Conservation (phyloP, 805 yeast species). For the Metschnikowia continentalis region DNA sequence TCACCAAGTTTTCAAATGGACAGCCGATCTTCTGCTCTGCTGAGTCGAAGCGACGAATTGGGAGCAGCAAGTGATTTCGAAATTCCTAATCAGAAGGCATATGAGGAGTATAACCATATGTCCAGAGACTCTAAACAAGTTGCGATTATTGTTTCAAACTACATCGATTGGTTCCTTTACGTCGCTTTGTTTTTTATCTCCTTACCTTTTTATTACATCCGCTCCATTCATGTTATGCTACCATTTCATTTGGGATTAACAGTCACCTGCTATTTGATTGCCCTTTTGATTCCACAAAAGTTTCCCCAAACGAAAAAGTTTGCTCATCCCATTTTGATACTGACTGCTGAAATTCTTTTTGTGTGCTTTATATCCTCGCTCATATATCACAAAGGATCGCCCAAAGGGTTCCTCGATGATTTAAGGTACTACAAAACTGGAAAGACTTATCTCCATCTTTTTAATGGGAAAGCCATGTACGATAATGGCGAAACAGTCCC, state of each 20-base stretch:
- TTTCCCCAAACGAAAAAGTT: slow-evolving; percentile 45
- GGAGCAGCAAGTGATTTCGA: neutral
- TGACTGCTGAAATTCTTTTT: slow-evolving; percentile 61
- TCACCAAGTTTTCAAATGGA: slow-evolving; percentile 1
- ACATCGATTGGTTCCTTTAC: slow-evolving; percentile 57
- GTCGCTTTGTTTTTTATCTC: slow-evolving; percentile 47
- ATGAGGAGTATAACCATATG: slow-evolving; percentile 4
- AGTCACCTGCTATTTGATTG: slow-evolving; percentile 50
- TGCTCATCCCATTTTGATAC: slow-evolving; percentile 70
- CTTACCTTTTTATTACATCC: slow-evolving; percentile 55
- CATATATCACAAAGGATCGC: slow-evolving; percentile 39
- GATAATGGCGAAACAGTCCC: slow-evolving; percentile 25
- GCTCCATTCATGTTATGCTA: slow-evolving; percentile 46
- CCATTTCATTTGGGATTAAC: slow-evolving; percentile 62
- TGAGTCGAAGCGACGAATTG: neutral
- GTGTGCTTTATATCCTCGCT: slow-evolving; percentile 57
- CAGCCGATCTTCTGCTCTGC: neutral
- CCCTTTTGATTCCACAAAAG: slow-evolving; percentile 42
- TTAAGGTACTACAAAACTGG: slow-evolving; percentile 64
- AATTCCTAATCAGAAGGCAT: slow-evolving; percentile 1
- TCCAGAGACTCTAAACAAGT: slow-evolving; percentile 19
- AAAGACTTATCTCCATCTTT: slow-evolving; percentile 56
- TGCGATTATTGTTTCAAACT: slow-evolving; percentile 35
- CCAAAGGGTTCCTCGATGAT: slow-evolving; percentile 48
- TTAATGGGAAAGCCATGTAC: slow-evolving; percentile 35